A percentile compares a stretch with the other conserved stretches of the same genome.
These are phyloP conservation scores for Daldinia decipiens DNA, from an alignment of 495 filamentous ascomycete genomes.

Conservation along the genomic window DNA sequence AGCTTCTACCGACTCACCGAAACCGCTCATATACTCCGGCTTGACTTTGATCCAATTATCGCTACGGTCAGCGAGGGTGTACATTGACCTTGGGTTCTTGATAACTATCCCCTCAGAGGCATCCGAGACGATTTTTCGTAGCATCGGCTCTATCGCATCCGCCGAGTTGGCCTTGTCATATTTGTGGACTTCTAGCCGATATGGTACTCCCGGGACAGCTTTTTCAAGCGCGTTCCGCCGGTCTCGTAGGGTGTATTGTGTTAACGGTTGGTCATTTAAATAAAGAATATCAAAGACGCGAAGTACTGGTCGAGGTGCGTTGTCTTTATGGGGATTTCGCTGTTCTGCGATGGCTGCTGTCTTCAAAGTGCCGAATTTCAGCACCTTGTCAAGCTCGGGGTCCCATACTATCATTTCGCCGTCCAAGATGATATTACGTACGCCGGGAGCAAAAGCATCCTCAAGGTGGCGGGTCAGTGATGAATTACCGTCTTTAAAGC, in stretches of 20 bases:
- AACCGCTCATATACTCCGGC: constrained; percentile 98
- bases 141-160: constrained; percentile 76
- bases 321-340: constrained; percentile 74
- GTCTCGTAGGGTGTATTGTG: constrained; percentile 83
- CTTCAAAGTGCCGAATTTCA: constrained; percentile 93
- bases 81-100: constrained; percentile 90
- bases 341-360: constrained; percentile 86
- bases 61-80: constrained; percentile 89
- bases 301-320: constrained; percentile 81
- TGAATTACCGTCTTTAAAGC: constrained; percentile 77
- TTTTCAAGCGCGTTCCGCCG: constrained; percentile 78
- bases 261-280: constrained; percentile 81
- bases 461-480: constrained; percentile 83
- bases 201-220: constrained; percentile 70
- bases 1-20: constrained; percentile 91
- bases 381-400: constrained; percentile 81
- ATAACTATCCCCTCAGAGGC: constrained; percentile 91
- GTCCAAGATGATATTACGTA: constrained; percentile 87
- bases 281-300: constrained; percentile 90
- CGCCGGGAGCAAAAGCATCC: constrained; percentile 78
- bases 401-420: constrained; percentile 99
- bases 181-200: constrained; percentile 84
- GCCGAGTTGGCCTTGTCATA: constrained; percentile 72
- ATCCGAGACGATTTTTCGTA: constrained; percentile 86
- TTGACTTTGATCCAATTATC: constrained; percentile 99